Percentiles rank a stretch among this genome's conserved stretches.
Conservation (phyloP, 305 asterid species). For the Solanum aculeatissimum region DNA sequence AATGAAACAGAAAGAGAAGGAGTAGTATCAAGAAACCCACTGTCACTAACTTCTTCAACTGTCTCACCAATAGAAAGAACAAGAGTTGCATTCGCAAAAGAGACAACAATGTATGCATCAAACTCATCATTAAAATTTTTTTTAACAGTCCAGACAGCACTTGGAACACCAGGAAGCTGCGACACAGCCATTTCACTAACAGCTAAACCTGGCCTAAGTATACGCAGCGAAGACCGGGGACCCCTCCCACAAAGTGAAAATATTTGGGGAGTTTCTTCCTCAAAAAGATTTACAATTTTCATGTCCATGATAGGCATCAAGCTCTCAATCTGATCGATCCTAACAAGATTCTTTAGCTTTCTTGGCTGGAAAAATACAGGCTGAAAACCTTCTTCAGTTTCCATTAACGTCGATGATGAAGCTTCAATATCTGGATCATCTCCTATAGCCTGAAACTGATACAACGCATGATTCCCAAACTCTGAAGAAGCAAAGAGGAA, state of each 20-base stretch:
- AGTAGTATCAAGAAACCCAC: constrained; percentile 97
- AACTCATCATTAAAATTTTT: constrained; percentile 88
- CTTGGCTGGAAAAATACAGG: constrained; percentile 95
- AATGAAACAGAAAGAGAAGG: constrained; percentile 95
- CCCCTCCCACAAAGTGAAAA: constrained; percentile 96
- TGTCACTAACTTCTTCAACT: constrained; percentile 96
- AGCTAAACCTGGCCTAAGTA: constrained; percentile 91
- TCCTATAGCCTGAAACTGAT: constrained; percentile 92
- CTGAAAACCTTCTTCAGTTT: constrained; percentile 91
- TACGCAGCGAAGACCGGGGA: constrained; percentile 84
- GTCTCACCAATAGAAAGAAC: constrained; percentile 99
- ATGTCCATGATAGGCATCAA: constrained; percentile 95
- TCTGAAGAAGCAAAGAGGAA: constrained; percentile 95
- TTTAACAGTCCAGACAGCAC: constrained; percentile 99
- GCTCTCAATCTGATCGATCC: constrained; percentile 90
- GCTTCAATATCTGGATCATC: constrained; percentile 96
- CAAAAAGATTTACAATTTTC: constrained; percentile 76
- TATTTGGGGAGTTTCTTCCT: constrained; percentile 96
- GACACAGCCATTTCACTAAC: constrained; percentile 99
- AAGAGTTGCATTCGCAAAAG: constrained; percentile 96
- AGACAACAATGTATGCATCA: constrained; percentile 96
- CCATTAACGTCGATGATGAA: constrained; percentile 86
- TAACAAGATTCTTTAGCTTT: constrained; percentile 81
- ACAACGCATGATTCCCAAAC: constrained; percentile 95
- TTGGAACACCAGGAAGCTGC: constrained; percentile 96